Base-by-base conservation (phyloP, 805 yeast genomes). In the Candida broadrunensis region DNA sequence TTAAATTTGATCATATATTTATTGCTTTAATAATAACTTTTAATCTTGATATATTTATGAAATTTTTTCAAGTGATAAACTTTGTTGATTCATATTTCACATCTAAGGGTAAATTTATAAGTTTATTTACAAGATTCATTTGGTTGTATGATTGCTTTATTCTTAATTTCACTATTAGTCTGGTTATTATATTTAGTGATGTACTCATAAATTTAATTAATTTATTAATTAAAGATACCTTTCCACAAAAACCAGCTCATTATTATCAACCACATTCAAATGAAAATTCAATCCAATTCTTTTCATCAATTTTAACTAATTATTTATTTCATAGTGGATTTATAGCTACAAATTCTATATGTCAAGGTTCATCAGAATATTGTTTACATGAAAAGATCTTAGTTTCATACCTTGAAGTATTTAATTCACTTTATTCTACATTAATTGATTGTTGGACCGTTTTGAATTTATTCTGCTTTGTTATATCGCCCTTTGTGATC, bases 1-100 rank as follows among this genome's bases (percentile, higher is more conserved):
- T 65, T n/a, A 53, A 49, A 11, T 54, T 51, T 12, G 68, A 63
- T 39, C 64, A 63, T 37, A 20, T 62, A 18, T 47, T 47, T 33
- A 39, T 51, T 33, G 41, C 63, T 11, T 20, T 54, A 9, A 21
- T 47, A 18, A 14, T 44, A 1, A 29, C 52, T 13, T 60, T 52
- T 35, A 17, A 41, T 11, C 21, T 43, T 21, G 49, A 49, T 14
- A 38, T 41, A 4, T 8, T 39, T n/a, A 15, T 5, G 20, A 50
- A 43, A 33, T 43, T 57, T 18, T 34, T 40, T 26, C 27, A 39
- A 17, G 42, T 44, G 11, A 33, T 49, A n/a, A 46, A 37, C 24
- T 50, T 49, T 38, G 51, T 48, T 16, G 36, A 39, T n/a, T 26
- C 41, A 29, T 34, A 41, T 24, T 53, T 47, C 40, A 55, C 60